Evolutionary conservation across 73 alveolate species (phyloP).

Genomic region (Strombidium stylifer): DNA sequence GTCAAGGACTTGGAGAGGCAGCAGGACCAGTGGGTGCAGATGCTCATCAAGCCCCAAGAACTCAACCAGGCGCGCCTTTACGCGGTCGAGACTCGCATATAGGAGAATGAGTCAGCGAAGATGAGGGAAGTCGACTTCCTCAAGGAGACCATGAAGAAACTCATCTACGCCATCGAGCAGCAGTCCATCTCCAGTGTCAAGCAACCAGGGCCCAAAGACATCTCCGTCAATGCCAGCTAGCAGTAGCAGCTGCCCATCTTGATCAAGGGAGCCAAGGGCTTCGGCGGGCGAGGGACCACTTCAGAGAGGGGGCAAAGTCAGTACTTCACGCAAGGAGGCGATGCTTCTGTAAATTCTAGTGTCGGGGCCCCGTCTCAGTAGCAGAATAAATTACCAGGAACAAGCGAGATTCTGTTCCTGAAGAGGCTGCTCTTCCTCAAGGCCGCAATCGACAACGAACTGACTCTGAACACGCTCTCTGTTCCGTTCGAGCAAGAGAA

Average conservation of each 20-base stretch:
- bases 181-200: neutral
- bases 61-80: constrained; percentile 35
- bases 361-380: neutral
- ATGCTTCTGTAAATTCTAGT: neutral
- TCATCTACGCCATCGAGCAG: constrained; percentile 36
- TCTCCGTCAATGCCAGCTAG: neutral
- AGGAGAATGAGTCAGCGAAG: constrained; percentile 31
- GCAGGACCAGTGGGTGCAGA: constrained; percentile 22
- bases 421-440: constrained; percentile 32
- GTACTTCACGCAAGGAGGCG: neutral
- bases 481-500: no score
- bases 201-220: neutral
- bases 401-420: constrained; percentile 22
- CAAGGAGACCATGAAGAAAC: constrained; percentile 34
- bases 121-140: constrained; percentile 22
- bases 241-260: neutral
- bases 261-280: constrained; percentile 6
- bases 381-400: constrained; percentile 3
- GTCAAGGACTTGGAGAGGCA: constrained; percentile 15
- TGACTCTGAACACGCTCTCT: no score
- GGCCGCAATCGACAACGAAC: constrained; percentile 31
- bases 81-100: constrained; percentile 41
- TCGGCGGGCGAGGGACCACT: neutral
- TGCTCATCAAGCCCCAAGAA: constrained; percentile 34
- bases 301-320: constrained; percentile 13